Conservation (phyloP, 441 rosid genomes). For the Gossypium schwendimanii region DNA sequence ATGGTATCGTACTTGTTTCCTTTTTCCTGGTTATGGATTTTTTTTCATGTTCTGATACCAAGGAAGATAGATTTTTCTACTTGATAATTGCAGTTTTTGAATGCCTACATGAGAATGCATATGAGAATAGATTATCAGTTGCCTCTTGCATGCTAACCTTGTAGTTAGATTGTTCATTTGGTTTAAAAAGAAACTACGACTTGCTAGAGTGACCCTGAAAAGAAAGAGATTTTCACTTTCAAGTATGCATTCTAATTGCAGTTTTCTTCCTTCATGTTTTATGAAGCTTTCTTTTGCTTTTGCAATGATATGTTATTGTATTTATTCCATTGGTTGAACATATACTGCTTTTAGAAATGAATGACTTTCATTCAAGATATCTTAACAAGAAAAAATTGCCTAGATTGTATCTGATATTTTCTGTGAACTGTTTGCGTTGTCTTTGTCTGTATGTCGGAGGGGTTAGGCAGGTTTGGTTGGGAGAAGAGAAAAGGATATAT, state of each 20-base stretch:
- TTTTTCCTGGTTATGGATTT: not conserved
- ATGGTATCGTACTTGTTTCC: constrained; percentile 15
- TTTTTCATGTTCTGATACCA: not conserved
- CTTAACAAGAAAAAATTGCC: not conserved
- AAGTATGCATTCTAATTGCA: not conserved
- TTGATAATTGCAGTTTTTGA: not conserved
- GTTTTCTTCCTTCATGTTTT: not conserved
- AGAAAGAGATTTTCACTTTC: not conserved
- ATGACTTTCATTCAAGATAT: not conserved
- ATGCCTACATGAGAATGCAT: not conserved
- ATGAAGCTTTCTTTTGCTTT: not conserved
- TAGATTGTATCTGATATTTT: not conserved
- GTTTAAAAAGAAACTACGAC: not conserved
- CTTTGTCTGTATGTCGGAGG: not conserved
- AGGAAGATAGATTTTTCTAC: not conserved
- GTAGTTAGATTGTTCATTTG: not conserved
- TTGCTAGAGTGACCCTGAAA: not conserved
- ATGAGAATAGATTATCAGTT: not conserved
- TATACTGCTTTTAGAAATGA: not conserved
- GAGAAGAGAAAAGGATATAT: not conserved
- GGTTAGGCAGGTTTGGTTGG: not conserved
- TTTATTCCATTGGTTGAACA: not conserved
- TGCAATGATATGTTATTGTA: not conserved
- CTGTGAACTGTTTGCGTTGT: not conserved
- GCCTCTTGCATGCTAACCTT: not conserved